Conservation (phyloP, 306 rosid genomes). For the Ormosia emarginata region DNA sequence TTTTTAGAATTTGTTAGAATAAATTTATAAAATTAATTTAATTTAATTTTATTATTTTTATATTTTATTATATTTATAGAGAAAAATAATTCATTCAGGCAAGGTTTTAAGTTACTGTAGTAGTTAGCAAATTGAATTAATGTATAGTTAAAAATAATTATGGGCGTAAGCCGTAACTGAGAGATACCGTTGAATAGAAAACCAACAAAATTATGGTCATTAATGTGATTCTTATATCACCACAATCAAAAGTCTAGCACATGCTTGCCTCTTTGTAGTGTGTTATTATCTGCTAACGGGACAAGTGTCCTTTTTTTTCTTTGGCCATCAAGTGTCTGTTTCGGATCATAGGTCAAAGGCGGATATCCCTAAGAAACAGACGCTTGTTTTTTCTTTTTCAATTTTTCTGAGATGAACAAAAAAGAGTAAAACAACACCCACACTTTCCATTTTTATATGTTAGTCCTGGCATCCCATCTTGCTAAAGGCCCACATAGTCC, state of each 20-base stretch:
- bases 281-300: background rate
- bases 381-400: no score
- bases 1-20: no score
- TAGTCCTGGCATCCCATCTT: background rate
- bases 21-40: no score
- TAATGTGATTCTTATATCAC: background rate
- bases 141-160: conserved; percentile 7
- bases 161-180: background rate
- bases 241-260: background rate
- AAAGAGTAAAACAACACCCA: no score
- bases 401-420: no score
- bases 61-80: no score
- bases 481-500: background rate
- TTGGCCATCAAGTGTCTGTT: background rate
- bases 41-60: no score
- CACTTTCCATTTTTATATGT: no score
- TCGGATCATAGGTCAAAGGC: background rate
- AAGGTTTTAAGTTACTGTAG: background rate
- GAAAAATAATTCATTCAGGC: no score
- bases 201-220: background rate
- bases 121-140: background rate
- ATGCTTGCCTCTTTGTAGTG: background rate
- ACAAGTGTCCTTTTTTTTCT: background rate
- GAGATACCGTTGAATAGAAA: background rate
- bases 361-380: background rate